Base-by-base conservation (phyloP, 139 green algal species). In the Pleodorina starrii region DNA sequence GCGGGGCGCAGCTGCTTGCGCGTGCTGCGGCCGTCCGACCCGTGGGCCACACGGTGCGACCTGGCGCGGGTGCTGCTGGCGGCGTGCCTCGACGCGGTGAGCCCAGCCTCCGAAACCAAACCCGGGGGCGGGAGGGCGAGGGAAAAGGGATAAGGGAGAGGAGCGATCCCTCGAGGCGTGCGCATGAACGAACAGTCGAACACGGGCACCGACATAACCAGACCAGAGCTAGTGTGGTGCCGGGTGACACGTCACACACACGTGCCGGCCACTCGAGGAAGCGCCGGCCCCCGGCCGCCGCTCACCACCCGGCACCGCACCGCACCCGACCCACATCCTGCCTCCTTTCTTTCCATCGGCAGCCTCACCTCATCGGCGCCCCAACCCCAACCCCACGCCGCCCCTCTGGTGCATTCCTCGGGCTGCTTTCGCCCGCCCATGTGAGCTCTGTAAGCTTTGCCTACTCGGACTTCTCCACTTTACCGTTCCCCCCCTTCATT, bases 61-160 rank as follows among this genome's bases (percentile, higher is more conserved):
- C 69, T 77, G 69, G 69, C 36, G 69, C 69, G 69, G 69, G 19
- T 77, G 36, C 69, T 77, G 38, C 36, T 77, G 69, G 32, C 36
- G 3, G 69, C 36, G 35, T 77, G 69, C 36, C 36, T 77, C 9
- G 35, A 77, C 25, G 69, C n/a, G 69, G 69, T 77, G 25, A 77
- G 69, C 69, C 4, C 7, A 35, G 50, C n/a, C n/a, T n/a, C n/a
- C n/a, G n/a, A n/a, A n/a, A n/a, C n/a, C n/a, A n/a, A n/a, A n/a
- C n/a, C n/a, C n/a, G n/a, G n/a, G n/a, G n/a, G n/a, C n/a, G n/a
- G n/a, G n/a, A n/a, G n/a, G n/a, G n/a, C n/a, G n/a, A n/a, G n/a
- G 54, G 54, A 66, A 66, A 66, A 2, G 54, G 54, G 54, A 32
- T 66, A 21, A 21, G 29, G 54, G 54, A 12, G 21, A 66, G 29